Evolutionary conservation across 2,329 filamentous ascomycete species (phyloP), one percentile per base, ranked within the genome.

Genomic region (Pseudogymnoascus sp.): DNA sequence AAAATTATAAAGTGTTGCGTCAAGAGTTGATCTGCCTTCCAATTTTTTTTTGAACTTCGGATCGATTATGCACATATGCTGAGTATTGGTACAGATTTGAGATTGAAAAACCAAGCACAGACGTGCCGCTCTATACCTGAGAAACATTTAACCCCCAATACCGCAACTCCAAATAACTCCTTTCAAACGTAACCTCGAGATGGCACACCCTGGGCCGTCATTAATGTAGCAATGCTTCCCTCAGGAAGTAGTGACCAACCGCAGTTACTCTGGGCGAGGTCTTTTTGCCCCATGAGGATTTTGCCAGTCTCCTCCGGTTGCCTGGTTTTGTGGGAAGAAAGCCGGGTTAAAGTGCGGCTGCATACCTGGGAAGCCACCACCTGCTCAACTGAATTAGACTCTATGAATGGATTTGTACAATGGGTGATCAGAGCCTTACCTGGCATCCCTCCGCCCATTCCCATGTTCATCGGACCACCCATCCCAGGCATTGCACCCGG

Each of bases 271-370:
- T 62, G 88, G 88, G 63, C 89, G 82, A 65, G 88, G 86, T 65
- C 89, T 80, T 75, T 94, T 94, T 3, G 85, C 84, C 28, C 88
- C 88, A 66, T 92, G 89, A 5, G 89, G 89, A 68, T 92, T 92
- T 78, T 88, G 89, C 73, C 83, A 84, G 60, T 85, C 85, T 55
- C 73, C 76, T 38, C 74, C 74, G 55, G 72, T 73, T 39, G 71
- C 73, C 59, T 75, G 74, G 28, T 72, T 72, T 64, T 80, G 79
- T 66, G 78, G 75, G 71, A 90, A 92, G 75, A 90, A 91, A 61
- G 79, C 82, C 35, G 85, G 82, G 69, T 87, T 89, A 74, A 91
- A 92, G 68, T 85, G 82, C 59, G 81, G 79, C 68, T 82, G 82
- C 75, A 86, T 84, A 62, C 79, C 82, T 74, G 84, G 83, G 72